Evolutionary conservation across 116 monocot genomes (phyloP).

Genomic region (Trichopus zeylanicus): DNA sequence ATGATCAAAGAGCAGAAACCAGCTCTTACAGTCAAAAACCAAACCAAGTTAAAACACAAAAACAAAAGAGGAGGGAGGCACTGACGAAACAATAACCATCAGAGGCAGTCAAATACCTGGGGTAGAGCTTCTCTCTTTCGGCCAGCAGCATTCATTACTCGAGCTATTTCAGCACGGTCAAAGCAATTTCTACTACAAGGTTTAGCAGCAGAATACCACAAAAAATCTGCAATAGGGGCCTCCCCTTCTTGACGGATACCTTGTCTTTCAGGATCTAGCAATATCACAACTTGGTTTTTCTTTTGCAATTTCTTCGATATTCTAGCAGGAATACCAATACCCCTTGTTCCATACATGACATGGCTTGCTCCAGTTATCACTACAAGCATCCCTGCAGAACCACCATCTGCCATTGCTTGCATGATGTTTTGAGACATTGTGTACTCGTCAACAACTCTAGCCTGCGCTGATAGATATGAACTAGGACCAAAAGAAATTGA

Average conservation of each 20-base stretch:
- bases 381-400: constrained; percentile 71
- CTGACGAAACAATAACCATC: not conserved
- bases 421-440: constrained; percentile 78
- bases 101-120: constrained; percentile 38
- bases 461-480: constrained; percentile 79
- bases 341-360: constrained; percentile 90
- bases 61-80: not conserved
- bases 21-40: not conserved
- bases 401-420: constrained; percentile 59
- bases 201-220: constrained; percentile 98
- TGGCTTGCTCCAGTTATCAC: constrained; percentile 92
- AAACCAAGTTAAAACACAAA: not conserved
- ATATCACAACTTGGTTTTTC: constrained; percentile 87
- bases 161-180: constrained; percentile 95
- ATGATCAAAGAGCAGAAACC: too few species aligned
- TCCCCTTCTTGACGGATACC: constrained; percentile 88
- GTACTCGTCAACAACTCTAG: constrained; percentile 92
- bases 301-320: constrained; percentile 83
- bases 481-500: constrained; percentile 63
- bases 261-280: constrained; percentile 88
- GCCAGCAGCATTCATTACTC: constrained; percentile 99
- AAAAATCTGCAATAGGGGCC: constrained; percentile 87
- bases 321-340: constrained; percentile 88
- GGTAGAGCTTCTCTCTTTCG: constrained; percentile 77
- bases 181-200: constrained; percentile 97